Evolutionary conservation across 768 basidiomycete species (phyloP), one percentile per base, ranked within the genome.

Genomic region (Tulasnella sp.): DNA sequence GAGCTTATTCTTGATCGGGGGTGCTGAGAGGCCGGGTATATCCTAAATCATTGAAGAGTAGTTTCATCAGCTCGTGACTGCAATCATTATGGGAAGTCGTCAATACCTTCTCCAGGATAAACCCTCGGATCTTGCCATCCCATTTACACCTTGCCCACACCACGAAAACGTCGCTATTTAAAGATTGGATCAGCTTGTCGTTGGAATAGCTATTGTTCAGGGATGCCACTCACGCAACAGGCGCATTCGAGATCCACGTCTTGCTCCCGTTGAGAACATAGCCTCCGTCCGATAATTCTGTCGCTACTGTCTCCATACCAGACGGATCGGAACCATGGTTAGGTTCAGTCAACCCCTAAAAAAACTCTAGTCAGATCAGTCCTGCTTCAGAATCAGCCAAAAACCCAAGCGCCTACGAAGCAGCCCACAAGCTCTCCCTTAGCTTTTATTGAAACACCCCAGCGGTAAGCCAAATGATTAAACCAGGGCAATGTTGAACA

Each of bases 171-270:
- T 96, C 94, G 0, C 88, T 91, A 52, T 4, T 27, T 5, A 54
- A 17, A 32, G 24, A 26, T 7, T 9, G 34, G 19, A 10, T 53
- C 10, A 30, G 5, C 21, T 15, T 38, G 34, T 38, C 7, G 34
- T 38, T 15, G 50, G 19, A 3, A 9, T 17, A n/a, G n/a, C 26
- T 23, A 26, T 21, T 13, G 11, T 24, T 56, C 9, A n/a, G n/a
- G n/a, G 7, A 55, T 23, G 10, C 43, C 44, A 75, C 84, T 72
- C 68, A 89, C 84, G 93, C 91, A 56, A 88, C 82, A 8, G 93
- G 92, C 0, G 93, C 82, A 68, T 96, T 96, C 13, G 91, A 82
- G 68, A 98, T 98, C 95, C 95, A 98, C 0, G 92, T 98, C 76
- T 98, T 98, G 71, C 87, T 87, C 53, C 95, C 95, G 64, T 83